phyloP scores from a whole-genome alignment of 2,329 filamentous ascomycete genomes.

The Endoconidiophora polonica region DNA sequence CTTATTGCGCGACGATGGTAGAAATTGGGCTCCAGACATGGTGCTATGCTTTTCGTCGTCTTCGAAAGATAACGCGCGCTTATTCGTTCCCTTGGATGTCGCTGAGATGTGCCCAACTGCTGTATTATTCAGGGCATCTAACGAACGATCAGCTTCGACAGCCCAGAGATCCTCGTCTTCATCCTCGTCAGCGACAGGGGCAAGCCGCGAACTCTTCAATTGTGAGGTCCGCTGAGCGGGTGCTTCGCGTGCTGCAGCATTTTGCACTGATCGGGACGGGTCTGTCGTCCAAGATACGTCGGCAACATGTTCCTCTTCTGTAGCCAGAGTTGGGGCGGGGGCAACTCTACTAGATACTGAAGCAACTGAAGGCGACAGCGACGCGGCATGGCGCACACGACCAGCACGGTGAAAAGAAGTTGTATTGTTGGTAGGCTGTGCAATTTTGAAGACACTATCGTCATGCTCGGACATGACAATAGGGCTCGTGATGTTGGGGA shows the following conservation, averaged over 20 bases:
- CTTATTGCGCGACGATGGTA: slow-evolving; percentile 18
- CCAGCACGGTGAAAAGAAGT: slow-evolving; percentile 7
- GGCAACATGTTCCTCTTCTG: slow-evolving; percentile 11
- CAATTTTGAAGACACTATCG: slow-evolving; percentile 7
- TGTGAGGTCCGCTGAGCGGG: too few species aligned
- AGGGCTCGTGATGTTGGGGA: slow-evolving; percentile 9
- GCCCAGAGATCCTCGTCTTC: slow-evolving; percentile 35
- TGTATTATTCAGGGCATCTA: slow-evolving; percentile 18
- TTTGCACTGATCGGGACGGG: slow-evolving; percentile 6
- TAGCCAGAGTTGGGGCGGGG: slow-evolving; percentile 6
- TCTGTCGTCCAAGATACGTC: slow-evolving; percentile 13
- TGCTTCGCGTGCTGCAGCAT: background rate
- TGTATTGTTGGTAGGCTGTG: background rate
- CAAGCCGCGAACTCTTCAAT: too few species aligned
- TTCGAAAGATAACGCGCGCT: background rate
- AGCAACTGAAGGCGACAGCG: slow-evolving; percentile 5
- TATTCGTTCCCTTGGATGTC: slow-evolving; percentile 14
- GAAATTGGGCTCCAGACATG: background rate
- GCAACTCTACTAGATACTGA: slow-evolving; percentile 1
- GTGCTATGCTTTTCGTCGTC: background rate
- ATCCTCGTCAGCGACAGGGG: slow-evolving; percentile 11
- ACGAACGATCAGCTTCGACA: slow-evolving; percentile 34
- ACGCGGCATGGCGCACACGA: slow-evolving; percentile 9
- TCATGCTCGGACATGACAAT: slow-evolving; percentile 2
- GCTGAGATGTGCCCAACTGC: too few species aligned